These are phyloP conservation scores for Phytophthora vignae DNA, from an alignment of 352 stramenopile genomes.

Conservation along the genomic window DNA sequence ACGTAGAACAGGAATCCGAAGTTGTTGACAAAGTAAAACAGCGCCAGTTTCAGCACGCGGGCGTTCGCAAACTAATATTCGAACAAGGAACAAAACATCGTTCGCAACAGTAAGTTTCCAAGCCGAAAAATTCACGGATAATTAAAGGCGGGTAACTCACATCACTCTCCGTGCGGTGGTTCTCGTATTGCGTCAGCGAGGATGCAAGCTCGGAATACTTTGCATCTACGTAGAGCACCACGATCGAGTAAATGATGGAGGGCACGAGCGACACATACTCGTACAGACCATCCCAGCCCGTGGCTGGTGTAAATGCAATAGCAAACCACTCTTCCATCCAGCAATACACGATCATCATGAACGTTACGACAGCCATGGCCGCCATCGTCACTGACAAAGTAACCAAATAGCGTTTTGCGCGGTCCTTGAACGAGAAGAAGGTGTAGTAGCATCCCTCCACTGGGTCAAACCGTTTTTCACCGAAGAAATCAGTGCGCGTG, in stretches of 20 bases:
- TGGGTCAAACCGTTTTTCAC: constrained; percentile 76
- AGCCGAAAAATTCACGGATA: background rate
- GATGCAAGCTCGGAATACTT: constrained; percentile 93
- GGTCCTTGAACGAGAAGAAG: constrained; percentile 83
- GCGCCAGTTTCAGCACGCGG: constrained; percentile 97
- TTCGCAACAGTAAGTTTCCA: constrained; percentile 14
- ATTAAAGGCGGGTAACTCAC: constrained; percentile 42
- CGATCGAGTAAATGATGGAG: constrained; percentile 77
- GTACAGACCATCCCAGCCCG: constrained; percentile 73
- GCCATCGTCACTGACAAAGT: constrained; percentile 74
- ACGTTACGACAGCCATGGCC: constrained; percentile 72
- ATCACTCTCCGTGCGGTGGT: constrained; percentile 91
- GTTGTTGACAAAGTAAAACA: constrained; percentile 99
- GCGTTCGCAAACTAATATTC: constrained; percentile 84
- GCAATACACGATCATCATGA: constrained; percentile 88
- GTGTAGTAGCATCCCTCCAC: constrained; percentile 87
- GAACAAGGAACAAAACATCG: constrained; percentile 1
- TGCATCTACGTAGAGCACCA: constrained; percentile 79
- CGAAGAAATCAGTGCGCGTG: constrained; percentile 69
- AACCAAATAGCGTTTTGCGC: constrained; percentile 78
- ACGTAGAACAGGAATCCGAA: constrained; percentile 97
- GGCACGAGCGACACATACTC: constrained; percentile 74
- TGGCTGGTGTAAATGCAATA: constrained; percentile 62
- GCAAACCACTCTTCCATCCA: constrained; percentile 76
- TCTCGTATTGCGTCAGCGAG: constrained; percentile 94